These are phyloP conservation scores for Aureobasidium sp. DNA, from an alignment of 2,329 filamentous ascomycete genomes.

Conservation along the genomic window DNA sequence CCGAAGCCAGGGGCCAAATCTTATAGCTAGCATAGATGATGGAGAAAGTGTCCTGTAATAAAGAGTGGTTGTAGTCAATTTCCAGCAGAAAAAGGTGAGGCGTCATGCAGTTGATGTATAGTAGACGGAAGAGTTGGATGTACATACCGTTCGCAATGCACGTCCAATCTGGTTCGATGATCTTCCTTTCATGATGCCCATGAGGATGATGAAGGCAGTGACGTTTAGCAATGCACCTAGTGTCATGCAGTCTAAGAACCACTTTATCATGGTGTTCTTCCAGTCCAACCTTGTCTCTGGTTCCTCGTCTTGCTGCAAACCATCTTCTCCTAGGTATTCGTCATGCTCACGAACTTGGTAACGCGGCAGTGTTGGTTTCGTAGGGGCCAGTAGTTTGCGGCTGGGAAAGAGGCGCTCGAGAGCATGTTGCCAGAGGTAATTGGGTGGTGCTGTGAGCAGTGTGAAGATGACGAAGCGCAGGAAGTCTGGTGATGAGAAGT, in stretches of 20 bases:
- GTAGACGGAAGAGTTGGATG: background rate
- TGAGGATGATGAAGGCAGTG: constrained; percentile 48
- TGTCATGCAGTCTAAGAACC: constrained; percentile 54
- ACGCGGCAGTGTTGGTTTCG: background rate
- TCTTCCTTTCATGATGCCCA: constrained; percentile 34
- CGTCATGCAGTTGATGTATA: constrained; percentile 3
- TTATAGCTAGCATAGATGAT: constrained; percentile 61
- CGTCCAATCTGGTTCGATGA: background rate
- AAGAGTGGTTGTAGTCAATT: background rate
- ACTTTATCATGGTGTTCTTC: constrained; percentile 36
- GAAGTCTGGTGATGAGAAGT: constrained; percentile 41
- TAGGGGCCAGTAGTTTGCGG: constrained; percentile 19
- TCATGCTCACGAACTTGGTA: background rate
- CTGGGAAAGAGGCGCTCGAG: constrained; percentile 47
- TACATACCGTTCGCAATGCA: background rate
- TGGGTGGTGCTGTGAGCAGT: constrained; percentile 47
- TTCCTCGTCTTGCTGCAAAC: background rate
- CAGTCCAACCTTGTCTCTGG: background rate
- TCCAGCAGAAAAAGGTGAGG: background rate
- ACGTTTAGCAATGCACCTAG: constrained; percentile 55
- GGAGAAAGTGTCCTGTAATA: constrained; percentile 25
- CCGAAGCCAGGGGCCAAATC: constrained; percentile 61
- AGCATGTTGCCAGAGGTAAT: constrained; percentile 50
- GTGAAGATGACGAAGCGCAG: constrained; percentile 47
- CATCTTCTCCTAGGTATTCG: background rate